Evolutionary conservation across 345 rosid genomes (phyloP).

Genomic region (Citrus unshiu): DNA sequence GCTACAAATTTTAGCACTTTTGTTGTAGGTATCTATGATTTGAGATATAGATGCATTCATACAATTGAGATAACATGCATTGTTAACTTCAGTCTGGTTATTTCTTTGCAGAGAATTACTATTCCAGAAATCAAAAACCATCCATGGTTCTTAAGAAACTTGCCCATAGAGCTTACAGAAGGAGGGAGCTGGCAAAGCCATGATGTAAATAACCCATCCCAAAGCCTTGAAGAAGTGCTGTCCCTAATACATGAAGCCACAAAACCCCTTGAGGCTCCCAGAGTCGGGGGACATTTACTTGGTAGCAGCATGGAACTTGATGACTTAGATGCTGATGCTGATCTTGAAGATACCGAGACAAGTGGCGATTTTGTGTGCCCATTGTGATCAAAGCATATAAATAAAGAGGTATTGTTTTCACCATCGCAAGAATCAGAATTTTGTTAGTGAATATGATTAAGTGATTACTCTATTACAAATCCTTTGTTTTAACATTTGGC

Average conservation of each 20-base stretch:
- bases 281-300: conserved; percentile 26
- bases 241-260: conserved; percentile 56
- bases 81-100: background rate
- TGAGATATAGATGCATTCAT: background rate
- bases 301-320: conserved; percentile 68
- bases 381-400: conserved; percentile 21
- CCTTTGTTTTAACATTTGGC: background rate
- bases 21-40: background rate
- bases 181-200: conserved; percentile 53
- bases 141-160: conserved; percentile 69
- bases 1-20: background rate
- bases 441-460: background rate
- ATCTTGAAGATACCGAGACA: conserved; percentile 43
- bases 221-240: conserved; percentile 52
- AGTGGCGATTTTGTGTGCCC: conserved; percentile 59
- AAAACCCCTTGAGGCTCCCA: conserved; percentile 29
- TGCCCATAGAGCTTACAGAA: conserved; percentile 56
- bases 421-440: background rate
- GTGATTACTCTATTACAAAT: background rate
- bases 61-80: background rate
- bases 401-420: conserved; percentile 5
- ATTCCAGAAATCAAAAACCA: conserved; percentile 46
- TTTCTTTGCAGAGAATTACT: conserved; percentile 29
- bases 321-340: conserved; percentile 49
- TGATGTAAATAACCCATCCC: conserved; percentile 57